Base-by-base conservation (phyloP, 1,139 yeast species). In the Pichiaceae sp. region DNA sequence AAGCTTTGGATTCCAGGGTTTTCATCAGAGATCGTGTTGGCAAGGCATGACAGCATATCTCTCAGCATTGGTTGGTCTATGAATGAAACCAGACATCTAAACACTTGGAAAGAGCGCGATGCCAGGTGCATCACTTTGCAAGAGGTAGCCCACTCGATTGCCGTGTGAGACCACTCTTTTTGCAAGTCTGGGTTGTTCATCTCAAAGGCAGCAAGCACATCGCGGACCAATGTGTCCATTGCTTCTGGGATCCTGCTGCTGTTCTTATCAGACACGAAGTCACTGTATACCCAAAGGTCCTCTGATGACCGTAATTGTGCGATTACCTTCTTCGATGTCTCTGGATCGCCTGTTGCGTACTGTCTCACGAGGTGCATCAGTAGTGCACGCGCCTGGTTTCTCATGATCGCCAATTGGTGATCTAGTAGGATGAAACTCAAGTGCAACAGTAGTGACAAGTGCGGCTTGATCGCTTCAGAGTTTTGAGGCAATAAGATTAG, bases 61-160 rank as follows among this genome's bases (percentile, higher is more conserved):
- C 86, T 78, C 39, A 93, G 66, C 96, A 91, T 91, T 12, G 74
- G 70, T 53, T 83, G 91, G 53, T 91, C 96, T 44, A 91, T 63
- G 47, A 80, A 78, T 12, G 84, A 73, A 14, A 87, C 62, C 37
- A 91, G 60, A 4, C 95, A 84, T 35, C 99, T 67, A 60, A 89
- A 91, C 0, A 87, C 71, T 56, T 93, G 98, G 58, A 93, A 91
- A 0, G 97, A 87, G 24, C 98, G 73, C 50, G 98, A 91, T 0
- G 99, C 98, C 52, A 91, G 75, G 56, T 93, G 99, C 50, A 97
- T 72, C 0, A 91, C 98, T 2, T 97, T 95, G 63, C 98, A 91
- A 1, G 96, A 79, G 0, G 98, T 91, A 0, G 98, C 97, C 98
- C 98, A 93, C 28, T 71, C 70, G 33, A 93, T 65, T 0, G 97